Percentiles rank a stretch among this genome's conserved stretches.
These are phyloP conservation scores for Dactylellina drechsleri DNA, from an alignment of 2,329 filamentous ascomycete species.

Conservation along the genomic window DNA sequence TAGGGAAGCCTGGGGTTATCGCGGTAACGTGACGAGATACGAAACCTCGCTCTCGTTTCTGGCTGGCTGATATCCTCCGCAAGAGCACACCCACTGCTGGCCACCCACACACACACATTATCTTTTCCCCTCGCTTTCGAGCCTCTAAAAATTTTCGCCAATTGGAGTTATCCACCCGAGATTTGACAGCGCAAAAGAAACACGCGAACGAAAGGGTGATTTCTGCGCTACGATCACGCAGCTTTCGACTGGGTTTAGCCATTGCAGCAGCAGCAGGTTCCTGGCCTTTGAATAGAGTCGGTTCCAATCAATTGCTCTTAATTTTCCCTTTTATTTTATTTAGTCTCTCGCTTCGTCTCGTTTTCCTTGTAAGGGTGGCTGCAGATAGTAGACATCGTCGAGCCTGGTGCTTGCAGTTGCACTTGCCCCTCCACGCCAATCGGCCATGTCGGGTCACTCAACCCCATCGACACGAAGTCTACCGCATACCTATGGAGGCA, in stretches of 20 bases:
- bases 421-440: slow-evolving; percentile 49
- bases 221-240: slow-evolving; percentile 44
- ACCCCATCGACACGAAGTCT: slow-evolving; percentile 55
- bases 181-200: slow-evolving; percentile 50
- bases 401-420: slow-evolving; percentile 33
- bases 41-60: slow-evolving; percentile 13
- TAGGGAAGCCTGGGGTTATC: slow-evolving; percentile 9
- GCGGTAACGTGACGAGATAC: slow-evolving; percentile 45
- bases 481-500: slow-evolving; percentile 52
- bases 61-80: slow-evolving; percentile 9
- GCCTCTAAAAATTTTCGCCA: slow-evolving; percentile 52
- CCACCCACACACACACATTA: slow-evolving; percentile 19
- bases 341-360: slow-evolving; percentile 44
- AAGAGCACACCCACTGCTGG: no score
- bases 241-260: slow-evolving; percentile 51
- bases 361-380: slow-evolving; percentile 47
- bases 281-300: slow-evolving; percentile 18
- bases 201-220: slow-evolving; percentile 53
- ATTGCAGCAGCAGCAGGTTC: slow-evolving; percentile 41
- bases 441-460: slow-evolving; percentile 55
- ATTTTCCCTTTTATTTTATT: slow-evolving; percentile 21
- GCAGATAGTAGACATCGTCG: slow-evolving; percentile 21
- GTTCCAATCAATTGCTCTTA: slow-evolving; percentile 28
- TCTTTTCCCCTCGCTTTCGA: slow-evolving; percentile 35
- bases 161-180: slow-evolving; percentile 55